Percentiles rank a stretch among this genome's conserved stretches.
Evolutionary conservation across 768 basidiomycete species (phyloP).

Genomic region (Boletus fagicola): DNA sequence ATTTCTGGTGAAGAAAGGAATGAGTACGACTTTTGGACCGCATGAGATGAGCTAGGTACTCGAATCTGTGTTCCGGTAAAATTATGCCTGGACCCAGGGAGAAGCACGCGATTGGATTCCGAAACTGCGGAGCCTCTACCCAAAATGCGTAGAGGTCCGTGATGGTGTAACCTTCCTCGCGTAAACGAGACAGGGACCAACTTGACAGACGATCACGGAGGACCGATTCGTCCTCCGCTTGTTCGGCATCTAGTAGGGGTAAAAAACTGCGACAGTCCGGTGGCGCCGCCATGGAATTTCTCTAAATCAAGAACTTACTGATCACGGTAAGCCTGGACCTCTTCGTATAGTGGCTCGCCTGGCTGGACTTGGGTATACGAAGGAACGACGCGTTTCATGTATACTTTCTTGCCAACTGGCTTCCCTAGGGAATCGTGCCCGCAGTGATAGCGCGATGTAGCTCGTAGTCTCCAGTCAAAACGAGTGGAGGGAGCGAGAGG

Average conservation of each 20-base stretch:
- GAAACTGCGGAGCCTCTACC: slow-evolving; percentile 62
- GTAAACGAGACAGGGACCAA: slow-evolving; percentile 61
- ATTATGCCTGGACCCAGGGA: slow-evolving; percentile 57
- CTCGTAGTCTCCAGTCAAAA: slow-evolving; percentile 63
- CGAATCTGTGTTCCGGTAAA: slow-evolving; percentile 67
- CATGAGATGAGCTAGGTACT: slow-evolving; percentile 43
- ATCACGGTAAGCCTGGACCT: slow-evolving; percentile 52
- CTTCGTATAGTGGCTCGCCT: slow-evolving; percentile 46
- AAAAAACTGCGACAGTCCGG: slow-evolving; percentile 40
- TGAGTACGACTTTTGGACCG: not conserved
- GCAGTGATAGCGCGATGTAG: slow-evolving; percentile 42
- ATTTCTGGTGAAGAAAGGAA: slow-evolving; percentile 43
- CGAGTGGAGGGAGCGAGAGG: slow-evolving; percentile 33
- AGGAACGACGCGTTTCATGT: slow-evolving; percentile 41
- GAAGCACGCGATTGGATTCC: slow-evolving; percentile 67
- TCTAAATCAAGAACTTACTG: slow-evolving; percentile 39
- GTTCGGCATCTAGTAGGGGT: slow-evolving; percentile 54
- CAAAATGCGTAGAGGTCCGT: slow-evolving; percentile 66
- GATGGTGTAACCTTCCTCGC: slow-evolving; percentile 71
- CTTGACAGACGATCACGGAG: slow-evolving; percentile 61
- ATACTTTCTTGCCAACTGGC: slow-evolving; percentile 18
- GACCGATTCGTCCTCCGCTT: slow-evolving; percentile 58
- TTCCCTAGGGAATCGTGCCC: slow-evolving; percentile 14
- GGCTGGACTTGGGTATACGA: slow-evolving; percentile 31
- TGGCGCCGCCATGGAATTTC: not conserved